Conservation (phyloP, 176 grass and related monocot genomes). For the Phoenix dactylifera region DNA sequence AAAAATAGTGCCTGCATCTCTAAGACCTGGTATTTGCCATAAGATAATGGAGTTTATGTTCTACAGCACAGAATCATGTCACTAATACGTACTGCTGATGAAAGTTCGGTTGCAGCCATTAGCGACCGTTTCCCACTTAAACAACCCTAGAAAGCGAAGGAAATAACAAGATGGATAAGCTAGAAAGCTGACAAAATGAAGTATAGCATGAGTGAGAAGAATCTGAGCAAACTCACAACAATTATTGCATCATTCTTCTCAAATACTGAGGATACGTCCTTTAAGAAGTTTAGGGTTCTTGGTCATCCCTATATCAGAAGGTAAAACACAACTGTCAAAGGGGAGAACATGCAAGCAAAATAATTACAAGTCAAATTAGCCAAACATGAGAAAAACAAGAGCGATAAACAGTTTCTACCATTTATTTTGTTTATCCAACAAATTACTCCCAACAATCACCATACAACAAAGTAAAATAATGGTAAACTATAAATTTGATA, state of each 20-base stretch:
- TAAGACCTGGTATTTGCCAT: too few species aligned
- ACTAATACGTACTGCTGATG: neutral
- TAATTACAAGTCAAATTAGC: too few species aligned
- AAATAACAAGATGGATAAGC: neutral
- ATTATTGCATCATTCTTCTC: constrained; percentile 6
- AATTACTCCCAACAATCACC: too few species aligned
- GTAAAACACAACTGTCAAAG: neutral
- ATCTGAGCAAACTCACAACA: neutral
- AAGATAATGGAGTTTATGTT: too few species aligned
- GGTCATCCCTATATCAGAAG: constrained; percentile 1
- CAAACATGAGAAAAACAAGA: too few species aligned
- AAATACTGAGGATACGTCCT: constrained; percentile 5
- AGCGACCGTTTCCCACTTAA: constrained; percentile 4
- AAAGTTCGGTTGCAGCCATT: constrained; percentile 9
- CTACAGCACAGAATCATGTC: neutral
- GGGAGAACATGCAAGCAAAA: too few species aligned
- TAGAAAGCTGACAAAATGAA: too few species aligned
- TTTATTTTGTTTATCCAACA: too few species aligned
- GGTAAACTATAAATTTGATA: too few species aligned
- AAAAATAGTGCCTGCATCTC: too few species aligned
- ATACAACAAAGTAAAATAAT: too few species aligned
- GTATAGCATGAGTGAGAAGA: neutral
- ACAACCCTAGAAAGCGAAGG: neutral
- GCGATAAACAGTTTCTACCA: too few species aligned
- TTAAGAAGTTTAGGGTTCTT: constrained; percentile 4